phyloP scores from a whole-genome alignment of 805 yeast genomes.

The Cyberlindnera amylophila region DNA sequence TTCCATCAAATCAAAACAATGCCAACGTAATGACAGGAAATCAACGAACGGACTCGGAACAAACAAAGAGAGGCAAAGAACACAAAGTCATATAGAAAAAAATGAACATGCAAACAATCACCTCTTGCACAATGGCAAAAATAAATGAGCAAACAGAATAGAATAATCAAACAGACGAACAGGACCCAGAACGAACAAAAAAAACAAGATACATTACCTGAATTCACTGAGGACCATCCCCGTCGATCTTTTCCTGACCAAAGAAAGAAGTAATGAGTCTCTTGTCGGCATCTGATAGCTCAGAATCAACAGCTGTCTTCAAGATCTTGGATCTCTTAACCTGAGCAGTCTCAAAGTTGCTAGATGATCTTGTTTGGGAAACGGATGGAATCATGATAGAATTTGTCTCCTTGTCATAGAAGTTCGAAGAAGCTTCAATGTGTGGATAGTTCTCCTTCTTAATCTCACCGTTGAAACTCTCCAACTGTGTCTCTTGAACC shows the following conservation, averaged over 20 bases:
- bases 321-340: slow-evolving; percentile 20
- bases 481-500: slow-evolving; percentile 28
- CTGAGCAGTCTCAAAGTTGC: slow-evolving; percentile 24
- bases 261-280: slow-evolving; percentile 16
- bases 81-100: not conserved
- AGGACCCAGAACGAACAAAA: too few relatives aligned
- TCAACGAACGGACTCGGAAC: not conserved
- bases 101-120: not conserved
- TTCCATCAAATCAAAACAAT: too few relatives aligned
- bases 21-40: too few relatives aligned
- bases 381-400: slow-evolving; percentile 28
- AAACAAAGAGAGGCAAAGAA: not conserved
- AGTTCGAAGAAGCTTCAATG: slow-evolving; percentile 22
- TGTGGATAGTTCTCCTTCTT: slow-evolving; percentile 22
- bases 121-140: too few relatives aligned
- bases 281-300: slow-evolving; percentile 19
- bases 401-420: slow-evolving; percentile 21
- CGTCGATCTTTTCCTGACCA: not conserved
- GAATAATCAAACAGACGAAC: too few relatives aligned
- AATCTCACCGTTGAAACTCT: slow-evolving; percentile 25
- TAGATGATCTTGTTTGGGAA: slow-evolving; percentile 14
- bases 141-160: too few relatives aligned
- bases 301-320: slow-evolving; percentile 12
- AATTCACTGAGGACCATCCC: too few relatives aligned
- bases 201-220: too few relatives aligned